phyloP scores from a whole-genome alignment of 78 protist species.

The Guillardia theta region DNA sequence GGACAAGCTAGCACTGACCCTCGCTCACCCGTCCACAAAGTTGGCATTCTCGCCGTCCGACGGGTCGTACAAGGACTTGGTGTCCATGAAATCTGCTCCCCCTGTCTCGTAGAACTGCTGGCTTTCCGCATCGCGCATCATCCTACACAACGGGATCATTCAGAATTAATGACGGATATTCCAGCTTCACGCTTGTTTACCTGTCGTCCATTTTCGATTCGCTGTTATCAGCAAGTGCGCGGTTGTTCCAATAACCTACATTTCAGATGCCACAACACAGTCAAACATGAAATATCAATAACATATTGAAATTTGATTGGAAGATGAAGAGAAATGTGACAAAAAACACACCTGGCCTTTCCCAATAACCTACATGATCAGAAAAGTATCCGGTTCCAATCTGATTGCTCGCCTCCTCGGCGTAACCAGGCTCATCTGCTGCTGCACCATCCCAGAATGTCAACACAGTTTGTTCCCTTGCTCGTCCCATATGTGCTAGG shows the following conservation, averaged over 20 bases:
- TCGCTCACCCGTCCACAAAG: not conserved
- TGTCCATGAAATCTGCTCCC: not conserved
- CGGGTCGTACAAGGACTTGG: not conserved
- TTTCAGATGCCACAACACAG: too few species aligned
- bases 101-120: not conserved
- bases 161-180: too few species aligned
- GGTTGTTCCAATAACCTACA: constrained; percentile 6
- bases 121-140: not conserved
- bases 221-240: not conserved
- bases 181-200: not conserved
- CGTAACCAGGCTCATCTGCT: constrained; percentile 3
- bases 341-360: too few species aligned
- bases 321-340: too few species aligned
- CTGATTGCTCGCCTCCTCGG: not conserved
- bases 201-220: not conserved
- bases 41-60: not conserved
- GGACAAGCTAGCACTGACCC: too few species aligned
- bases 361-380: not conserved
- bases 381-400: not conserved
- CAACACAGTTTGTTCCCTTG: too few species aligned
- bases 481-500: too few species aligned
- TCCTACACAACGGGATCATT: not conserved
- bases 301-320: too few species aligned
- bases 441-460: constrained; percentile 8
- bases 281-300: too few species aligned